These are phyloP conservation scores for Pseudotsuga menziesii DNA, from an alignment of 75 land plant species.

Conservation along the genomic window DNA sequence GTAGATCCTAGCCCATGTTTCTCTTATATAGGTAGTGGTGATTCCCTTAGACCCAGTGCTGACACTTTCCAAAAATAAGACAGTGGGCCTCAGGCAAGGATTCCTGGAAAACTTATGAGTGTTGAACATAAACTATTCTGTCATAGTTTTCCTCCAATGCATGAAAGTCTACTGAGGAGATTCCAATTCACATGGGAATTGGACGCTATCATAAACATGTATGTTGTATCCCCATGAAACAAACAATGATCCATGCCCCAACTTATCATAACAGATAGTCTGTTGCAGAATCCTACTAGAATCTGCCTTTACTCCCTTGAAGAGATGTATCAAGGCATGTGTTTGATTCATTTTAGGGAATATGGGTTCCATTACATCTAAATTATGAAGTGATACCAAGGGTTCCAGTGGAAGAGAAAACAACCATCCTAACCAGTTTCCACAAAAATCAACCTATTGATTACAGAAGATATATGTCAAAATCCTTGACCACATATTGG, in stretches of 20 bases:
- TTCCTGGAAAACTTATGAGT: constrained; percentile 22
- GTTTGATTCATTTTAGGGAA: constrained; percentile 48
- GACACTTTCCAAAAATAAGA: constrained; percentile 45
- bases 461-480: too few species aligned
- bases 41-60: too few species aligned
- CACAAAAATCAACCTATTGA: constrained; percentile 54
- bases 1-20: too few species aligned
- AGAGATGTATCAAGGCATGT: constrained; percentile 36
- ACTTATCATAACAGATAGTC: constrained; percentile 53
- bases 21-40: too few species aligned
- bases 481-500: too few species aligned
- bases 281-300: constrained; percentile 56
- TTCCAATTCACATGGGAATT: constrained; percentile 33
- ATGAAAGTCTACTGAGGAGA: constrained; percentile 51
- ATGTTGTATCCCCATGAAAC: constrained; percentile 64
- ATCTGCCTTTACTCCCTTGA: constrained; percentile 37
- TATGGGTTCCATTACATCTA: constrained; percentile 50
- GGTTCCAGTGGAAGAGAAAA: constrained; percentile 61
- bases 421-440: constrained; percentile 55
- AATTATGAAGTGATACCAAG: constrained; percentile 63
- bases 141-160: constrained; percentile 32
- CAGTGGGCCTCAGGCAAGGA: constrained; percentile 47
- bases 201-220: constrained; percentile 47
- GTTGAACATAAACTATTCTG: constrained; percentile 42
- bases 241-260: constrained; percentile 41